These are phyloP conservation scores for Aspergillus cejpii DNA, from an alignment of 2,329 filamentous ascomycete genomes.

Conservation along the genomic window DNA sequence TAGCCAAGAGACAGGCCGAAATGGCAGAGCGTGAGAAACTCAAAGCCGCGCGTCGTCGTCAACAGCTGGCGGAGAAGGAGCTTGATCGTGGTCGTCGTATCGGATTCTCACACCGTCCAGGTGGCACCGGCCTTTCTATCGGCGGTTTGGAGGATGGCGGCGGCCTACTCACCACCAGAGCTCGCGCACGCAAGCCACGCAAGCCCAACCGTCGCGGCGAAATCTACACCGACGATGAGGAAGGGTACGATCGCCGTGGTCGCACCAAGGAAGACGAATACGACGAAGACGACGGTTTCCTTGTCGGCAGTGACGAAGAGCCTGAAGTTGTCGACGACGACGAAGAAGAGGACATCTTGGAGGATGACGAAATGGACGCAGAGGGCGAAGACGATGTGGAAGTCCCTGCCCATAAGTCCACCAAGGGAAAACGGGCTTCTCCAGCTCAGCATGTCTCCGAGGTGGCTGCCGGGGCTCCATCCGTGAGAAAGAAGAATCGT, in stretches of 20 bases:
- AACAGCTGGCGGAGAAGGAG: constrained; percentile 52
- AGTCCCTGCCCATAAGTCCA: constrained; percentile 22
- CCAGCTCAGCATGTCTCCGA: constrained; percentile 17
- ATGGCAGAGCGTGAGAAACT: constrained; percentile 53
- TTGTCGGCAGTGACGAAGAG: constrained; percentile 49
- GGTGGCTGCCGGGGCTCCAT: constrained; percentile 28
- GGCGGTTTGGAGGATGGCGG: constrained; percentile 56
- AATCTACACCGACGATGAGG: constrained; percentile 46
- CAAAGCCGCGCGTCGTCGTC: constrained; percentile 48
- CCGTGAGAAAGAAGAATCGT: constrained; percentile 42
- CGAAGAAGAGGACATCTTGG: constrained; percentile 39
- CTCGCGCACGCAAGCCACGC: constrained; percentile 34
- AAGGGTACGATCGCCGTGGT: constrained; percentile 41
- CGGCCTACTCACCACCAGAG: constrained; percentile 39
- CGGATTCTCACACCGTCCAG: constrained; percentile 42
- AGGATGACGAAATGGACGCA: constrained; percentile 43
- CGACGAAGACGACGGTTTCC: constrained; percentile 74
- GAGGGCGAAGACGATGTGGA: constrained; percentile 38
- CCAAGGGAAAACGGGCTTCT: constrained; percentile 25
- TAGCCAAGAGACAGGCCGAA: constrained; percentile 55
- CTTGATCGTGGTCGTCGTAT: constrained; percentile 48
- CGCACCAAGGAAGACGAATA: constrained; percentile 68
- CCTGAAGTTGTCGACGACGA: constrained; percentile 41
- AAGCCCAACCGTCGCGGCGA: constrained; percentile 43
- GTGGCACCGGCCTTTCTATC: constrained; percentile 48